A percentile compares a stretch with the other conserved stretches of the same genome.
Conservation (phyloP, 2,329 filamentous ascomycete species). For the Botrytis pseudocinerea region DNA sequence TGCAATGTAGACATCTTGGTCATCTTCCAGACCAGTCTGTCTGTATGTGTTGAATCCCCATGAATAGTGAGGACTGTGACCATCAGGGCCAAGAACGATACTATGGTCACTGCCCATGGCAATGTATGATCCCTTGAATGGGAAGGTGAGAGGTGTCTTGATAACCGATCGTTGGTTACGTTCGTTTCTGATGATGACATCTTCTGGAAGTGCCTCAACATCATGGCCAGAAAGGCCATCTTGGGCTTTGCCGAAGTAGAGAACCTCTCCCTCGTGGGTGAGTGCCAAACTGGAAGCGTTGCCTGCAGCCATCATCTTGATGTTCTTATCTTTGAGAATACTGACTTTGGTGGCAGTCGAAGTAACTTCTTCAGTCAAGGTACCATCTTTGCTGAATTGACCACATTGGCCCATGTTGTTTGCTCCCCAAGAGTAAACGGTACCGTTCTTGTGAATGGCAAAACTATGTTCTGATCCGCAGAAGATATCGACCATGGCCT, state of each 20-base stretch:
- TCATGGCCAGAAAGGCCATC: conserved; percentile 56
- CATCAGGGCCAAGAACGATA: conserved; percentile 66
- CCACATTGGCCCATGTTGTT: conserved; percentile 86
- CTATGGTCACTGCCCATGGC: conserved; percentile 70
- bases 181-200: conserved; percentile 60
- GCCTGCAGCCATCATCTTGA: conserved; percentile 53
- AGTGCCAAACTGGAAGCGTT: conserved; percentile 59
- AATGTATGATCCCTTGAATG: conserved; percentile 57
- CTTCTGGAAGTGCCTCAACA: conserved; percentile 53
- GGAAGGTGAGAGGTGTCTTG: conserved; percentile 58
- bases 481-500: conserved; percentile 33
- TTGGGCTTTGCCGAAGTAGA: conserved; percentile 64
- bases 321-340: conserved; percentile 55
- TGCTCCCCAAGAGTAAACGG: conserved; percentile 78
- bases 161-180: conserved; percentile 64
- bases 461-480: conserved; percentile 80
- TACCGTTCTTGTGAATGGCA: conserved; percentile 65
- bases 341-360: conserved; percentile 67
- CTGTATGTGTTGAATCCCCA: conserved; percentile 82
- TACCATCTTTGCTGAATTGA: conserved; percentile 52
- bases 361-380: conserved; percentile 69
- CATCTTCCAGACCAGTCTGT: conserved; percentile 73
- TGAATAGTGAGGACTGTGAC: conserved; percentile 62
- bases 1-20: conserved; percentile 74
- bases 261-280: conserved; percentile 56